Conservation (phyloP, 495 filamentous ascomycete genomes). For the Cenococcum geophilum region DNA sequence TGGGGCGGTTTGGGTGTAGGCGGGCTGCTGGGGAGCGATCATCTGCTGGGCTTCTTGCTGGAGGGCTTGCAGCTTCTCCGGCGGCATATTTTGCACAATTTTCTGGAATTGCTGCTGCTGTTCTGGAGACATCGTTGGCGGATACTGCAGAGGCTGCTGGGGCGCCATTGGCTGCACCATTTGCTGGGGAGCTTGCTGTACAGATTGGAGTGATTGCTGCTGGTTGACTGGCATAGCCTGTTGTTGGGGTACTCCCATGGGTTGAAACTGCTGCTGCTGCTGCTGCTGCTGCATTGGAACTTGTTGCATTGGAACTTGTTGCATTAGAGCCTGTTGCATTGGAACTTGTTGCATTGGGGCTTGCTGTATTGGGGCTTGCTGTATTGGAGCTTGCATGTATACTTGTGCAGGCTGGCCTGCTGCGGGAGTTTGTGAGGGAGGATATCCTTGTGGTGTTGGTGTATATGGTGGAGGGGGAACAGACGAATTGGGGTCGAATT, state of each 20-base stretch:
- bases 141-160: constrained; percentile 24
- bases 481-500: constrained; percentile 14
- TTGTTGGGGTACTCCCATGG: constrained; percentile 10
- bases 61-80: constrained; percentile 26
- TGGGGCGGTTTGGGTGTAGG: constrained; percentile 17
- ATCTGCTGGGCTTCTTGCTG: constrained; percentile 26
- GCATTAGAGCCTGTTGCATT: constrained; percentile 7
- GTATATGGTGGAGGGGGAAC: constrained; percentile 20
- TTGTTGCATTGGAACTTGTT: constrained; percentile 11
- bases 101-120: constrained; percentile 29
- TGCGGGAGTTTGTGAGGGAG: background rate
- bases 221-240: constrained; percentile 3
- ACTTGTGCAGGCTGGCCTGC: background rate
- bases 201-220: constrained; percentile 10
- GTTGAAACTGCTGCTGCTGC: constrained; percentile 4
- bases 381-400: background rate
- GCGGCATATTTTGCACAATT: constrained; percentile 27
- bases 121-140: constrained; percentile 20
- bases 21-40: constrained; percentile 14
- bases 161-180: constrained; percentile 13
- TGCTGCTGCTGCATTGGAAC: constrained; percentile 13
- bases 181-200: constrained; percentile 10
- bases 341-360: constrained; percentile 5
- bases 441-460: constrained; percentile 11
- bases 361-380: constrained; percentile 6